Base-by-base conservation (phyloP, 2,329 filamentous ascomycete species). In the Beauveria bassiana region DNA sequence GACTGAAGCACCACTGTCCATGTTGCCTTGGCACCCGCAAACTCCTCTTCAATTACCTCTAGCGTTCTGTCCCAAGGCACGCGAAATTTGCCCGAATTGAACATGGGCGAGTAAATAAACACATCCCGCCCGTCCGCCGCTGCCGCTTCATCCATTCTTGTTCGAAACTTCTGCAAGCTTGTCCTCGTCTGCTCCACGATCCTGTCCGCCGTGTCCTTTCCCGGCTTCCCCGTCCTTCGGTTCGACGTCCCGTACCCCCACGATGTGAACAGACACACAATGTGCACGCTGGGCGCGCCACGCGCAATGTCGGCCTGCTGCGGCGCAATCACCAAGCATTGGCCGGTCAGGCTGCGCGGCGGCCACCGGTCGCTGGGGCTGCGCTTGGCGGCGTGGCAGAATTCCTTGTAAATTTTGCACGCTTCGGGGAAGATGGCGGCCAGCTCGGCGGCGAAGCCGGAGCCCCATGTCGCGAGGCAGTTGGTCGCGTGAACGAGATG, bases 401-500 rank as follows among this genome's bases (percentile, higher is more conserved):
- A 70, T 0, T 7, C 54, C 5, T 67, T 65, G 63, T 72, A 72
- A 2, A 61, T 61, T 20, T 45, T 49, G n/a, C 58, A 69, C 1
- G 71, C 68, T 1, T 63, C 62, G 0, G 70, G 70, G 10, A 72
- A 72, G 5, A 69, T 62, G 1, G 31, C n/a, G 0, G 64, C 65
- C 0, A 73, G 65, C 49, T 71, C 69, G 18, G 65, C 62, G 6
- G 70, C 69, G 43, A 72, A 66, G 18, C 71, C 70, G 1, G 66
- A 63, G 34, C 69, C 71, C 70, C 71, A 73, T 43, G 65, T 62
- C 1, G 64, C 71, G 49, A 72, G 65, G 62, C 70, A 72, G 40
- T 72, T 72, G 34, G 70, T 72, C 1, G 69, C 69, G 42, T 73
- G 71, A 8, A 71, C 66, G 54, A 73, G 65, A 51, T 70, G 68